A percentile compares a stretch with the other conserved stretches of the same genome.
Evolutionary conservation across 2,329 filamentous ascomycete species (phyloP).

Genomic region (Paecilomyces sp.): DNA sequence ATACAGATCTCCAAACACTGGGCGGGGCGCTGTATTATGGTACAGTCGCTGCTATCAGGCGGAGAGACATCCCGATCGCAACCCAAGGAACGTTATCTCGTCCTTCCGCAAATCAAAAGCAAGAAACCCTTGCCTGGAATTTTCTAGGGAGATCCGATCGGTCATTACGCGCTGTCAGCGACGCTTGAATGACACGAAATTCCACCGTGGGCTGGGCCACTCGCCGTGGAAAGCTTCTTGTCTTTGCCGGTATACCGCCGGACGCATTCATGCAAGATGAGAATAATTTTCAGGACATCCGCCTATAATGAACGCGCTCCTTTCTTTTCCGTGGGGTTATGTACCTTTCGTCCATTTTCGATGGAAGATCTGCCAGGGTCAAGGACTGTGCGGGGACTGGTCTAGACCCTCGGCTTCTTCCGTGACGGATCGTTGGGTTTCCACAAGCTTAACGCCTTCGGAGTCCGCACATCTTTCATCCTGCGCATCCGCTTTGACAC

Average conservation of each 20-base stretch:
- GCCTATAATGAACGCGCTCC: background rate
- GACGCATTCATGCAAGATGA: background rate
- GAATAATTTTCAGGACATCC: background rate
- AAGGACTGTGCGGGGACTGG: background rate
- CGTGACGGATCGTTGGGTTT: background rate
- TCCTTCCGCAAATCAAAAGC: background rate
- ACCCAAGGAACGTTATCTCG: background rate
- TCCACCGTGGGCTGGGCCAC: background rate
- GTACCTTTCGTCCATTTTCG: too few species aligned
- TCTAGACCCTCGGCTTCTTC: background rate
- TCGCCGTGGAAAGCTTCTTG: background rate
- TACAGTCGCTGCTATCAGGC: background rate
- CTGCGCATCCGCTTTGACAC: background rate
- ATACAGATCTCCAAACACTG: background rate
- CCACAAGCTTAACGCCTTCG: background rate
- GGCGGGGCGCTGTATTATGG: background rate
- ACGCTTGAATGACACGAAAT: background rate
- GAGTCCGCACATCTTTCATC: background rate
- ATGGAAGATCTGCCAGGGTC: background rate
- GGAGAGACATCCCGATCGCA: background rate
- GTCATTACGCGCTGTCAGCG: background rate
- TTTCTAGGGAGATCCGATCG: background rate
- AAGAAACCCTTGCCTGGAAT: background rate
- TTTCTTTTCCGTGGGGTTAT: background rate
- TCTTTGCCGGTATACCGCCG: background rate